Conservation (phyloP, 2,329 filamentous ascomycete species). For the Alternaria dauci region DNA sequence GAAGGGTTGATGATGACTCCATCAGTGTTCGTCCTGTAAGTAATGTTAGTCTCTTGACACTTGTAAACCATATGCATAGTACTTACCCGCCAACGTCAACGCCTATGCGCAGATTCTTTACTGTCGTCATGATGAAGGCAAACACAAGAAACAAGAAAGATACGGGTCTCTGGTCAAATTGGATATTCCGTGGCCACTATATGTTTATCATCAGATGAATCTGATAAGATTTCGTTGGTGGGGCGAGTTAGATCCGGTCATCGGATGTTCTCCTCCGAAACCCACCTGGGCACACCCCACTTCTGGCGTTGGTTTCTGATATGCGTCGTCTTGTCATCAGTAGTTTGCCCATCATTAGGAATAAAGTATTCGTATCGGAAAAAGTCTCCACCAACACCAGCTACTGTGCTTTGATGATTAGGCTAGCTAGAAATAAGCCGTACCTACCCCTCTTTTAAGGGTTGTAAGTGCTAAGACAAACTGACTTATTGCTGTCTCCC, state of each 20-base stretch:
- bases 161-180: not conserved
- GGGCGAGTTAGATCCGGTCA: slow-evolving; percentile 13
- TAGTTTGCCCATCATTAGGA: not conserved
- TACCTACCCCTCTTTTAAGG: slow-evolving; percentile 15
- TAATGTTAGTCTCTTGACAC: slow-evolving; percentile 8
- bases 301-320: not conserved
- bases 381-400: not conserved
- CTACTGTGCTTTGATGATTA: slow-evolving; percentile 3
- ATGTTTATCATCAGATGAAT: slow-evolving; percentile 1
- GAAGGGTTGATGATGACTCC: slow-evolving; percentile 48
- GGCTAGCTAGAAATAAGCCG: slow-evolving; percentile 7
- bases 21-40: slow-evolving; percentile 47
- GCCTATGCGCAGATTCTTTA: slow-evolving; percentile 51
- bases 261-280: not conserved
- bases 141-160: not conserved
- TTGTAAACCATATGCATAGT: not conserved
- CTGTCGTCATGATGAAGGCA: slow-evolving; percentile 15
- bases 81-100: slow-evolving; percentile 55
- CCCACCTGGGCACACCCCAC: not conserved
- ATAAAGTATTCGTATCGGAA: not conserved
- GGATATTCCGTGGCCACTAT: not conserved
- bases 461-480: slow-evolving; percentile 4
- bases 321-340: not conserved
- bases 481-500: not conserved
- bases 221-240: slow-evolving; percentile 26